Conservation (phyloP, 2,329 filamentous ascomycete genomes). For the Neopestalotiopsis sp. region DNA sequence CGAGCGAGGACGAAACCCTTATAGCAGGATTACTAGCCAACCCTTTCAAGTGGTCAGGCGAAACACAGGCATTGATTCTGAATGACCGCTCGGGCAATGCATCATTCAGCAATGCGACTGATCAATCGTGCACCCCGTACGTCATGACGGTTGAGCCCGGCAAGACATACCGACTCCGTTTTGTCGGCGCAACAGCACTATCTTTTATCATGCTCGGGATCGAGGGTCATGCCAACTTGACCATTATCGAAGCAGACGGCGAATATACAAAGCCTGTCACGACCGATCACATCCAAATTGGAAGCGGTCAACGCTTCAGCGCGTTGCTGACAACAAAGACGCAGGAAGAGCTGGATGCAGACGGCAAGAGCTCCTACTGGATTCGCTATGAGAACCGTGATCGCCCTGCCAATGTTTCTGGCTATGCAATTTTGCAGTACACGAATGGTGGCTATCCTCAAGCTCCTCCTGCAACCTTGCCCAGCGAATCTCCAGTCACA, state of each 20-base stretch:
- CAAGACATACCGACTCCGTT: conserved; percentile 65
- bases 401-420: conserved; percentile 47
- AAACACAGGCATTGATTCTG: conserved; percentile 60
- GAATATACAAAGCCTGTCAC: conserved; percentile 54
- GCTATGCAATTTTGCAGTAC: conserved; percentile 56
- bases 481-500: conserved; percentile 34
- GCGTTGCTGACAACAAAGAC: conserved; percentile 59
- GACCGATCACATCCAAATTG: conserved; percentile 58
- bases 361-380: conserved; percentile 43
- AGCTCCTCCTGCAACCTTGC: conserved; percentile 27
- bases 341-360: conserved; percentile 43
- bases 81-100: conserved; percentile 57
- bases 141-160: conserved; percentile 64
- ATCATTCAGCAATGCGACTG: conserved; percentile 38
- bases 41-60: conserved; percentile 64
- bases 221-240: conserved; percentile 59
- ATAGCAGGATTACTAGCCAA: conserved; percentile 51
- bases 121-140: conserved; percentile 47
- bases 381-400: conserved; percentile 57
- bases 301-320: conserved; percentile 65
- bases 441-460: conserved; percentile 18
- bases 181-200: conserved; percentile 61
- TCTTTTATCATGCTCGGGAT: conserved; percentile 59
- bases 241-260: conserved; percentile 65
- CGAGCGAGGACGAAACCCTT: conserved; percentile 56